Evolutionary conservation across 306 rosid species (phyloP).

Genomic region (Pterocarpus macrocarpus): DNA sequence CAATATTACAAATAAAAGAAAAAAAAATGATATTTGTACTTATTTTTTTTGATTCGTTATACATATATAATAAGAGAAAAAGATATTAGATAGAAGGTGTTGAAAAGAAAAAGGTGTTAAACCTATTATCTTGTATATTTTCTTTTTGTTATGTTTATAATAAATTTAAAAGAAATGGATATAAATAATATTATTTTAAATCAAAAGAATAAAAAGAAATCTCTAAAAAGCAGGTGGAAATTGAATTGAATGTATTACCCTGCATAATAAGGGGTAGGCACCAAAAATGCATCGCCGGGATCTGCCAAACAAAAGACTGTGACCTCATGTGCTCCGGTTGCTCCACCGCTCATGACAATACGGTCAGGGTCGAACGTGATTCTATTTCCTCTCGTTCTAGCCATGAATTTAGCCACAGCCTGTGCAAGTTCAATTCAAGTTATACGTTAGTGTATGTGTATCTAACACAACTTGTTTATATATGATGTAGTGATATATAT

Average conservation of each 20-base stretch:
- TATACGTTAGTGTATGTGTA: not conserved
- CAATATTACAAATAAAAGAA: not conserved
- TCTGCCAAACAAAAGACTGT: conserved; percentile 83
- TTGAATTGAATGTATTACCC: conserved; percentile 55
- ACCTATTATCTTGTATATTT: no score
- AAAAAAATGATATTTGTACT: not conserved
- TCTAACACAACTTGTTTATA: not conserved
- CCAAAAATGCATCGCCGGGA: conserved; percentile 86
- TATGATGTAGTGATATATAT: not conserved
- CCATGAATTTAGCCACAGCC: conserved; percentile 95
- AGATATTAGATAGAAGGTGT: no score
- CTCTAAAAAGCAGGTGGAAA: not conserved
- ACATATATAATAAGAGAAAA: no score
- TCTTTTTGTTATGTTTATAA: no score
- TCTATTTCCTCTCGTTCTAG: conserved; percentile 74
- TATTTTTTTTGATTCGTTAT: no score
- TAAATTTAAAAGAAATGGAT: no score
- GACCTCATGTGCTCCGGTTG: conserved; percentile 93
- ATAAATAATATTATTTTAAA: no score
- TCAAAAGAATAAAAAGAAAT: no score
- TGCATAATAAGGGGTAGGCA: conserved; percentile 93
- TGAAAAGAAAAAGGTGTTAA: no score
- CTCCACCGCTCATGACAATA: conserved; percentile 93
- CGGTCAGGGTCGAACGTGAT: conserved; percentile 79
- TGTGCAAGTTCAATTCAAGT: conserved; percentile 46